Evolutionary conservation across 805 yeast genomes (phyloP).

Genomic region (Candida glaebosa): DNA sequence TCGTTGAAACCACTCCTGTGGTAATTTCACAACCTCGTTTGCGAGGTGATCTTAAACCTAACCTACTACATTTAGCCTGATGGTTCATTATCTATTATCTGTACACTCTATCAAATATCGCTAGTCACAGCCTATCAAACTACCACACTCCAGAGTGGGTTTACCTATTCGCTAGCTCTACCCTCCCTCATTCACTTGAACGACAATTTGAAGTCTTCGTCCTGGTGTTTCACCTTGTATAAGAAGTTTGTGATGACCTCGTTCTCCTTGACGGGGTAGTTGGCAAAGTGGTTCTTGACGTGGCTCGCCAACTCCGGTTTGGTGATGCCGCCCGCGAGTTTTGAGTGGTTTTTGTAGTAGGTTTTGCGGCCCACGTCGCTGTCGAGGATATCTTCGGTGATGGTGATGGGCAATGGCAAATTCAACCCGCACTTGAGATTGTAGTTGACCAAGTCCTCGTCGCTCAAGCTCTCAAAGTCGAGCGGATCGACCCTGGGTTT

Average conservation of each 20-base stretch:
- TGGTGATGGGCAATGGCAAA: slow-evolving; percentile 58
- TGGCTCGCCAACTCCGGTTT: slow-evolving; percentile 58
- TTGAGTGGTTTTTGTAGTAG: slow-evolving; percentile 25
- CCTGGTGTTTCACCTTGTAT: slow-evolving; percentile 77
- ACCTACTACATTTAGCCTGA: too few species aligned
- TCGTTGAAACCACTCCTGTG: too few species aligned
- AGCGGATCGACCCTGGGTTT: slow-evolving; percentile 50
- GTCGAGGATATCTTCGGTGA: slow-evolving; percentile 66
- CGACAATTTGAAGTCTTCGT: slow-evolving; percentile 37
- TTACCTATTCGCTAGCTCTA: too few species aligned
- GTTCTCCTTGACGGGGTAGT: slow-evolving; percentile 62
- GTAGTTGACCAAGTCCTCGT: slow-evolving; percentile 66
- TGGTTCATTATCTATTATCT: too few species aligned
- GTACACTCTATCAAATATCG: too few species aligned
- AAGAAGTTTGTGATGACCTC: slow-evolving; percentile 87
- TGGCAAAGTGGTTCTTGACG: slow-evolving; percentile 66
- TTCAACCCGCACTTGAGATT: slow-evolving; percentile 54
- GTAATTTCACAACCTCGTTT: too few species aligned
- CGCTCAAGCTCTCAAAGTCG: slow-evolving; percentile 66
- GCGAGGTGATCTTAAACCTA: too few species aligned
- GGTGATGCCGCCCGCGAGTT: slow-evolving; percentile 42
- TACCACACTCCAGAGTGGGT: too few species aligned
- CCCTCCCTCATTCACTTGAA: slow-evolving; percentile 36
- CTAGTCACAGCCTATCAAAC: too few species aligned
- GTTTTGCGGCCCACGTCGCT: slow-evolving; percentile 76